These are phyloP conservation scores for Coix lacrymajobi DNA, from an alignment of 176 grass and related monocot species.

Conservation along the genomic window DNA sequence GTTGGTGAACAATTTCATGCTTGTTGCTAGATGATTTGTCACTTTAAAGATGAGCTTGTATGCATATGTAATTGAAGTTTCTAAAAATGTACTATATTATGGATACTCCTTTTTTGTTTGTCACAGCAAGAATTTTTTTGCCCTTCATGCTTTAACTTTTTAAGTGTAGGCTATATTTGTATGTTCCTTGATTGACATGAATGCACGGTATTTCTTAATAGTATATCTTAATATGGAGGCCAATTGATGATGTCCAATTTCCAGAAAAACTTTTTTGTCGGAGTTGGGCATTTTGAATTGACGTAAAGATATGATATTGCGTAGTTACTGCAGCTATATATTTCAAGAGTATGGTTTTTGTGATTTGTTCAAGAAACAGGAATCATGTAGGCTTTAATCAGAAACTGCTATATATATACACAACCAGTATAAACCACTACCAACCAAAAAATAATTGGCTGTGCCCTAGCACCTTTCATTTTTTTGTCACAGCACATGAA, in stretches of 20 bases:
- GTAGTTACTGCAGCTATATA: constrained; percentile 14
- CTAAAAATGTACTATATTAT: neutral
- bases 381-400: neutral
- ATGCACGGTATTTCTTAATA: neutral
- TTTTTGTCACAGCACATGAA: neutral
- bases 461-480: constrained; percentile 4
- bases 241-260: constrained; percentile 13
- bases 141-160: constrained; percentile 18
- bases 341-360: constrained; percentile 22
- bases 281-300: constrained; percentile 7
- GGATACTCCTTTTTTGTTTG: constrained; percentile 6
- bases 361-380: constrained; percentile 1
- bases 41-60: constrained; percentile 1
- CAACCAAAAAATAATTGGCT: neutral
- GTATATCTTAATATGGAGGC: constrained; percentile 8
- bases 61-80: neutral
- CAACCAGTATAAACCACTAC: constrained; percentile 10
- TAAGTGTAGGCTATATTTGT: neutral
- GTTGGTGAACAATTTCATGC: neutral
- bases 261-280: neutral
- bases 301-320: neutral
- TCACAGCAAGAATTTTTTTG: constrained; percentile 15
- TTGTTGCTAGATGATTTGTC: constrained; percentile 18
- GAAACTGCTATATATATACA: neutral
- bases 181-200: constrained; percentile 6